Evolutionary conservation across 176 grass and related monocot genomes (phyloP).

Genomic region (Rhynchospora breviuscula): DNA sequence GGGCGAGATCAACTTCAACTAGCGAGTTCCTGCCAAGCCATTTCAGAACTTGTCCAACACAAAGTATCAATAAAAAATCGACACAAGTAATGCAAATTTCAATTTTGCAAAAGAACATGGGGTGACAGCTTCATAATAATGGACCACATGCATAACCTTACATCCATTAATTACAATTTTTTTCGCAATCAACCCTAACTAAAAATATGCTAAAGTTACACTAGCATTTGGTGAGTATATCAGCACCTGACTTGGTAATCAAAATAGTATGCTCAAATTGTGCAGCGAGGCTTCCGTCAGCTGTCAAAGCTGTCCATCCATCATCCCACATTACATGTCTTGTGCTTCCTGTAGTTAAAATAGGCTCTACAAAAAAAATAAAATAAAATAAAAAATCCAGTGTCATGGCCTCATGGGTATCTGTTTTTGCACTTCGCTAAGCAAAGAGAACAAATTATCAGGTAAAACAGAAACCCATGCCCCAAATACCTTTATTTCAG

Average conservation of each 20-base stretch:
- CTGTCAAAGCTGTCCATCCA: constrained; percentile 73
- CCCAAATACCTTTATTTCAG: not conserved
- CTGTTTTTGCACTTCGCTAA: not conserved
- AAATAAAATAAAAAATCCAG: not conserved
- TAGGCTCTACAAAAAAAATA: constrained; percentile 39
- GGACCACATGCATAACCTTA: not conserved
- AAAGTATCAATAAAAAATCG: not conserved
- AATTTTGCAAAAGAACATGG: not conserved
- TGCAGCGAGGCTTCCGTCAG: constrained; percentile 63
- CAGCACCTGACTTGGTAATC: constrained; percentile 58
- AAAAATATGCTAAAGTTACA: not conserved
- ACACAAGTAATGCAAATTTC: not conserved
- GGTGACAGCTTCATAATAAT: not conserved
- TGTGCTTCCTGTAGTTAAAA: constrained; percentile 59
- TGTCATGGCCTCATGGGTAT: not conserved
- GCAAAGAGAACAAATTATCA: not conserved
- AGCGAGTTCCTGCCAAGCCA: not conserved
- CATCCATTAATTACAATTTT: not conserved
- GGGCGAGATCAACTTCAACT: not conserved
- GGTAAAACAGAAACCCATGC: not conserved
- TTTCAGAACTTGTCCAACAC: not conserved
- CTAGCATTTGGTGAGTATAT: constrained; percentile 74
- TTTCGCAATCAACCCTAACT: not conserved
- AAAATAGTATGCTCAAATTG: constrained; percentile 90
- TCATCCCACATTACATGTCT: constrained; percentile 72